Base-by-base conservation (phyloP, 2,329 filamentous ascomycete species). In the Curvularia lunata region DNA sequence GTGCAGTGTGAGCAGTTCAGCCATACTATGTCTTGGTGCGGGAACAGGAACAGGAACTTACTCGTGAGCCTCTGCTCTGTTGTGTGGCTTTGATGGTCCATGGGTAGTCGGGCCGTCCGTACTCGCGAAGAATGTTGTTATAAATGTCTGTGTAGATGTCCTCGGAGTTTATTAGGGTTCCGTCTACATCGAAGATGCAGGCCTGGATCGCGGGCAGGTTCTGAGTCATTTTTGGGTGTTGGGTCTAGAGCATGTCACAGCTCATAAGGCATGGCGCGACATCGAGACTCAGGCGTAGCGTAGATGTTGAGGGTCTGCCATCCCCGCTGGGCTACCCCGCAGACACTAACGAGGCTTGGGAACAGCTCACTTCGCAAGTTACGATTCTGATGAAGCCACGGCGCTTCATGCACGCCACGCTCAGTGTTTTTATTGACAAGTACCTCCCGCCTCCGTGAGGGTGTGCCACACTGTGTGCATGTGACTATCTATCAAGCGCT, bases 101-200 rank as follows among this genome's bases (percentile, higher is more conserved):
- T 4, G 66, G 66, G 4, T 66, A 68, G 3, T 61, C 28, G 12
- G 63, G 62, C 40, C 48, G 59, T n/a, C 58, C 56, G 27, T 65
- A 65, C n/a, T 66, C 60, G 23, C 52, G 54, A 1, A 69, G 60
- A 38, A 69, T 65, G 19, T 58, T 51, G 54, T 69, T 69, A 57
- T 68, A 68, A 23, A 68, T 67, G 10, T 40, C 48, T 5, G 55
- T 61, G 40, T 52, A 51, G 13, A 74, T 71, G 58, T 75, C 73
- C 61, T 76, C 74, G 30, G 73, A 68, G 50, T 75, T 72, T 57
- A 75, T 69, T 47, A 76, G 70, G 6, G 73, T 66, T 2, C 74
- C 73, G 47, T 76, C 74, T 56, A 76, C 62, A 59, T 76, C 73
- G 42, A 76, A 76, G 46, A 76, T 75, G 58, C 70, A 75, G 45